Evolutionary conservation across 306 rosid genomes (phyloP), one percentile per base, ranked within the genome.

Genomic region (Cucumis sativus): DNA sequence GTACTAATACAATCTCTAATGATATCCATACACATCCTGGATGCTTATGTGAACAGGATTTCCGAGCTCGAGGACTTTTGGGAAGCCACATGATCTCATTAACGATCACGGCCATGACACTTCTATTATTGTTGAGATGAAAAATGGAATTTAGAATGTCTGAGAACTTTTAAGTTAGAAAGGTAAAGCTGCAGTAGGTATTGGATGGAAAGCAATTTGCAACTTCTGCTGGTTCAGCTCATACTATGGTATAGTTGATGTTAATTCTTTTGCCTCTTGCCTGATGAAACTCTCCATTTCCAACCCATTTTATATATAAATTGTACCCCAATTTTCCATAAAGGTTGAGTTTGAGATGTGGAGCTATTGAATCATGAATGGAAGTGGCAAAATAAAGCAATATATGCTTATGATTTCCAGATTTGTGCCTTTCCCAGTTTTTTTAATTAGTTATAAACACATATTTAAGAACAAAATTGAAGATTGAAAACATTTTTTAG

Each of bases 191-290:
- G 76, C 59, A 71, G 59, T 57, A 49, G 60, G 43, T 49, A 23
- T 13, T 71, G 76, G 30, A 28, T 56, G n/a, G 37, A 33, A 71
- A 71, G 59, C 76, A 52, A 9, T 72, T 14, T 54, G 30, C 40
- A 71, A 30, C 45, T 28, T 73, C 45, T 54, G 25, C 63, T 54
- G 77, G 77, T 73, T 28, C 49, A 73, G 17, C 18, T 5, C 63
- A 73, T 51, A 72, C 75, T 43, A 20, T 70, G 63, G 49, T 33
- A 73, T 8, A 73, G 45, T 52, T 73, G 62, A 45, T 73, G 62
- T 16, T 73, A 17, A 73, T 73, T 73, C 62, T 73, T 73, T 73
- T 73, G 62, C 47, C 76, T 14, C 60, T 72, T 72, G 20, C 61
- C 51, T 72, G 16, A 72, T 72, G 43, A 51, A 72, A 52, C 76